phyloP scores from a whole-genome alignment of 225 moss, liverwort and hornwort genomes.

The Climacium dendroides region DNA sequence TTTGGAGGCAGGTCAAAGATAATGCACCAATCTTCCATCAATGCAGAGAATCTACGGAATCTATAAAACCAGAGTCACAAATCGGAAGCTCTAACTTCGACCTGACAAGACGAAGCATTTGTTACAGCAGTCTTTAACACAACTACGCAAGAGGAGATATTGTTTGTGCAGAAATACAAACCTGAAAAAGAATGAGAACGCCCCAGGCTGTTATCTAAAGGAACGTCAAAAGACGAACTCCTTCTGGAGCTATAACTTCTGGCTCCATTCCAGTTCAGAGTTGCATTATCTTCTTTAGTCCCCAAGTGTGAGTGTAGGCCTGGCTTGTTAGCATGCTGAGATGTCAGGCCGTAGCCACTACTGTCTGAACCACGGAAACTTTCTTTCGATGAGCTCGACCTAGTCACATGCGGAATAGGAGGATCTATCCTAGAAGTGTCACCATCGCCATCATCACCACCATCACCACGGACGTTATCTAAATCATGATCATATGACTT shows the following conservation, averaged over 20 bases:
- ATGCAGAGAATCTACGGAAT: not conserved
- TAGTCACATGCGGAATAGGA: slow-evolving; percentile 28
- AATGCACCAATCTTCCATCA: not conserved
- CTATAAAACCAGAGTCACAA: not conserved
- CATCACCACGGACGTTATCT: slow-evolving; percentile 51
- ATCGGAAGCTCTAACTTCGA: not conserved
- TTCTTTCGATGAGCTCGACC: slow-evolving; percentile 35
- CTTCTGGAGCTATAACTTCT: slow-evolving; percentile 43
- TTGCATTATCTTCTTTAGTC: slow-evolving; percentile 31
- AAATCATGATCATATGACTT: slow-evolving; percentile 50
- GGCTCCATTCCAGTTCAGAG: slow-evolving; percentile 38
- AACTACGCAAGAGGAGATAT: not conserved
- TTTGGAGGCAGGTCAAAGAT: not conserved
- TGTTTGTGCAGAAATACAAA: not conserved
- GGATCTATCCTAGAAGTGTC: slow-evolving; percentile 73
- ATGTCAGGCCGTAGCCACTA: slow-evolving; percentile 25
- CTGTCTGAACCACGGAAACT: slow-evolving; percentile 45
- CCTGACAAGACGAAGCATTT: not conserved
- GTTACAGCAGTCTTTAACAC: not conserved
- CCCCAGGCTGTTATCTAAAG: slow-evolving; percentile 30
- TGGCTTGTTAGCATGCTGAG: slow-evolving; percentile 31
- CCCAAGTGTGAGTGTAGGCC: slow-evolving; percentile 15
- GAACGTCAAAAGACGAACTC: slow-evolving; percentile 41
- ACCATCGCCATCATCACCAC: slow-evolving; percentile 36
- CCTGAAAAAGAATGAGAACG: slow-evolving; percentile 56